Base-by-base conservation (phyloP, 805 yeast species). In the Komagataella populi region DNA sequence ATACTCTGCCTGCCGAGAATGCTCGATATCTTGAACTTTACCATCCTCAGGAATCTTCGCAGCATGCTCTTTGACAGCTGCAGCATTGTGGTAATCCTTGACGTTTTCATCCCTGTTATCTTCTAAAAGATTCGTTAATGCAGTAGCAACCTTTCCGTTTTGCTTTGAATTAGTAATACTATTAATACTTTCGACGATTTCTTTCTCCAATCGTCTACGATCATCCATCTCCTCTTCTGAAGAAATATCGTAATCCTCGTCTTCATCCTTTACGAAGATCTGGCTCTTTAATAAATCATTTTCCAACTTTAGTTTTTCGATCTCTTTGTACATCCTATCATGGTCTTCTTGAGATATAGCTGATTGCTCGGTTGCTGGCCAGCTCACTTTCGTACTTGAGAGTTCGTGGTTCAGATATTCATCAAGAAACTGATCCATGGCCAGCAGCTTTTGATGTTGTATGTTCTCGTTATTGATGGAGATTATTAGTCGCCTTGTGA, bases 391-490 rank as follows among this genome's bases (percentile, higher is more conserved):
- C 3, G 4, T 5, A 30, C 14, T 30, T 14, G 39, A 7, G 1
- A 10, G 14, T 8, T 30, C 39, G 39, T 30, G 39, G 14, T 30
- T 30, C n/a, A 30, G 5, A 57, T 80, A 85, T 53, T 72, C 73
- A 46, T 66, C 64, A 53, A 84, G 61, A 56, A 82, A 84, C 22
- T 65, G 68, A 43, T 78, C 80, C 46, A 85, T 67, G 8, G 83
- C 73, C 47, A 69, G 67, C 51, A 84, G 62, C 52, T 80, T 73
- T 55, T 76, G 69, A 56, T 73, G 80, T 57, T 84, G 84, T 50
- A 80, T 70, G 56, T 76, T 81, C 51, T 80, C 80, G 55, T 76
- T 70, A 50, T 80, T 73, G 17, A 85, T 65, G 51, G 80, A 79
- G 24, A 75, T 67, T 1, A 81, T 72, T 45, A 86, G 63, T 18